These are phyloP conservation scores for Mallotus nudiflorus DNA, from an alignment of 345 rosid genomes.

Conservation along the genomic window DNA sequence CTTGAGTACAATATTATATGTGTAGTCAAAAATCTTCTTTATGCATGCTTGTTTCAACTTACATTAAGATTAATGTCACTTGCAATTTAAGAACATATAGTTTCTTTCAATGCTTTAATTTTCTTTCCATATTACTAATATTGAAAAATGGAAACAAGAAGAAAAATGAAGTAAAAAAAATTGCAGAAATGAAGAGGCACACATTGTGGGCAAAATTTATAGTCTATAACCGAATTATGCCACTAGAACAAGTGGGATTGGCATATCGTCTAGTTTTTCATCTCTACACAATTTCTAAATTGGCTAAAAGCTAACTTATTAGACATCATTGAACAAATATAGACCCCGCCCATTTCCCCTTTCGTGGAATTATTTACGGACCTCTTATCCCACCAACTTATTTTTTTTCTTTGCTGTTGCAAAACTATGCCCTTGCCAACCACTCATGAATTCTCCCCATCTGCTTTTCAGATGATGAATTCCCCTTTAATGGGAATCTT, in stretches of 20 bases:
- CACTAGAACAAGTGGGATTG: conserved; percentile 20
- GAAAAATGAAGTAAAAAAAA: neutral
- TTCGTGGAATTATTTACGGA: conserved; percentile 18
- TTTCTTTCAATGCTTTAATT: neutral
- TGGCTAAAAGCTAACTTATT: conserved; percentile 33
- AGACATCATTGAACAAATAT: conserved; percentile 33
- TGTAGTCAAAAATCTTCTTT: too few relatives aligned
- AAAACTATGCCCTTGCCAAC: conserved; percentile 20
- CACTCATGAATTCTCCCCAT: conserved; percentile 5
- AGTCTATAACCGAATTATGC: conserved; percentile 18
- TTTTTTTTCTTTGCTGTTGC: conserved; percentile 20
- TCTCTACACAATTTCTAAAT: conserved; percentile 28
- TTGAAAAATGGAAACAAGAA: too few relatives aligned
- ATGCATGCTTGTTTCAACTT: too few relatives aligned
- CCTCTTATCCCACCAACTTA: conserved; percentile 16
- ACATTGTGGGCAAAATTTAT: neutral
- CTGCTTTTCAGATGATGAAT: conserved; percentile 15
- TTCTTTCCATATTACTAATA: too few relatives aligned
- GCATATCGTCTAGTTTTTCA: conserved; percentile 17
- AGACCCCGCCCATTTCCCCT: neutral
- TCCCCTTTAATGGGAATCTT: conserved; percentile 18
- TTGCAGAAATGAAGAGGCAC: neutral
- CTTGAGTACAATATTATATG: too few relatives aligned
- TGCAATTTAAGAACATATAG: neutral
- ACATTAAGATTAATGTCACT: neutral